Percentiles rank a stretch among this genome's conserved stretches.
Conservation (phyloP, 106 monocot genomes). For the Dendrobium nobile region DNA sequence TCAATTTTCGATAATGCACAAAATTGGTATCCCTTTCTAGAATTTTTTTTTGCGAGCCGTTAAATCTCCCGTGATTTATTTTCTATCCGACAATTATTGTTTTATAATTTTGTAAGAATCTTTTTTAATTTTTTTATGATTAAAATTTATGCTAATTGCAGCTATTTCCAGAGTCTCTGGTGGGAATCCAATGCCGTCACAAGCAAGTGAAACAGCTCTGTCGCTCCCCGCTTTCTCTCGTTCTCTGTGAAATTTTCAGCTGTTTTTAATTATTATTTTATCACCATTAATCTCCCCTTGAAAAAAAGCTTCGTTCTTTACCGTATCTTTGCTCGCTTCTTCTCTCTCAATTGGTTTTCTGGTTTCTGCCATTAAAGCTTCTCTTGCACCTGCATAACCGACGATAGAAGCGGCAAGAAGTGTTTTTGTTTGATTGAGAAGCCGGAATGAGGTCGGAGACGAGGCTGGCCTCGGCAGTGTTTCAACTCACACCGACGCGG, state of each 20-base stretch:
- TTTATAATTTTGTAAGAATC: too few relatives aligned
- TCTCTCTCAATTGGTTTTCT: too few relatives aligned
- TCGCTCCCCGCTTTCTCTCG: background rate
- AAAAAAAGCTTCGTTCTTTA: too few relatives aligned
- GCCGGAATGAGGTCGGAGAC: constrained; percentile 42
- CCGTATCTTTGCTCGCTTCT: too few relatives aligned
- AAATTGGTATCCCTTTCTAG: too few relatives aligned
- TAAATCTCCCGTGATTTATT: too few relatives aligned
- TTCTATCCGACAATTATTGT: too few relatives aligned
- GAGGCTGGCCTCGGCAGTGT: constrained; percentile 53
- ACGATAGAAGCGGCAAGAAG: background rate
- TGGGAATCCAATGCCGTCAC: background rate
- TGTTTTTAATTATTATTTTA: too few relatives aligned
- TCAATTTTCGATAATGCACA: too few relatives aligned
- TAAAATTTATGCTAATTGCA: background rate
- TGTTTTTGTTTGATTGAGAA: background rate
- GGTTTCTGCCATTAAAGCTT: background rate
- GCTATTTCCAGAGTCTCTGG: background rate
- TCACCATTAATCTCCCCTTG: too few relatives aligned
- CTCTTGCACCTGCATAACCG: background rate
- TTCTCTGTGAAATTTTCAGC: background rate
- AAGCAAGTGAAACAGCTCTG: background rate
- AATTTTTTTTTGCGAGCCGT: too few relatives aligned
- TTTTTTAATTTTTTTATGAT: too few relatives aligned
- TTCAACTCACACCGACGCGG: constrained; percentile 75